These are phyloP conservation scores for Cicer chorassanicum DNA, from an alignment of 306 rosid species.

Conservation along the genomic window DNA sequence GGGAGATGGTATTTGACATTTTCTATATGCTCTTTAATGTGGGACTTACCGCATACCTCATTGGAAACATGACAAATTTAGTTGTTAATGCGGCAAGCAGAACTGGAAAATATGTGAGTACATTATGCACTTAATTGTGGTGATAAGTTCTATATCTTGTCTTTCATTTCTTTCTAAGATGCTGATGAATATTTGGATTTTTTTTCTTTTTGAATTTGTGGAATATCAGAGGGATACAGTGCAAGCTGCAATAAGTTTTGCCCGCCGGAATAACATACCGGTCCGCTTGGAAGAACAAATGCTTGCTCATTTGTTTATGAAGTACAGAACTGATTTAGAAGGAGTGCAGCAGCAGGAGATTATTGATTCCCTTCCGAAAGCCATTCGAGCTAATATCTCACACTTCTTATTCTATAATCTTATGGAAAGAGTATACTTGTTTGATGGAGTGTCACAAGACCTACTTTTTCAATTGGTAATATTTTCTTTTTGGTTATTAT, in stretches of 20 bases:
- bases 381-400: slow-evolving; percentile 74
- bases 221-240: slow-evolving; percentile 70
- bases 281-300: slow-evolving; percentile 75
- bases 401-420: slow-evolving; percentile 67
- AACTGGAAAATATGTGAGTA: slow-evolving; percentile 78
- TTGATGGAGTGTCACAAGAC: slow-evolving; percentile 73
- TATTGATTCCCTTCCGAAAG: slow-evolving; percentile 78
- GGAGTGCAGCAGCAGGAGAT: slow-evolving; percentile 89
- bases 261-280: slow-evolving; percentile 68
- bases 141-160: background rate
- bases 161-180: background rate
- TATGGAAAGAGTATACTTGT: slow-evolving; percentile 67
- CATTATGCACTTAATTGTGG: background rate
- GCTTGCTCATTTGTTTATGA: slow-evolving; percentile 78
- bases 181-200: background rate
- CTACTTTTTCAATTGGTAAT: slow-evolving; percentile 85
- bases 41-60: slow-evolving; percentile 68
- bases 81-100: slow-evolving; percentile 75
- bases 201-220: slow-evolving; percentile 38
- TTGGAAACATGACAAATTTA: slow-evolving; percentile 90
- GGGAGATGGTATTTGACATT: slow-evolving; percentile 61
- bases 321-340: slow-evolving; percentile 76
- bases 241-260: slow-evolving; percentile 71
- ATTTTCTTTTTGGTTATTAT: background rate
- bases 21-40: slow-evolving; percentile 61